Evolutionary conservation across 2,329 filamentous ascomycete genomes (phyloP), one percentile per base, ranked within the genome.

Genomic region (Aspergillus amoenus): DNA sequence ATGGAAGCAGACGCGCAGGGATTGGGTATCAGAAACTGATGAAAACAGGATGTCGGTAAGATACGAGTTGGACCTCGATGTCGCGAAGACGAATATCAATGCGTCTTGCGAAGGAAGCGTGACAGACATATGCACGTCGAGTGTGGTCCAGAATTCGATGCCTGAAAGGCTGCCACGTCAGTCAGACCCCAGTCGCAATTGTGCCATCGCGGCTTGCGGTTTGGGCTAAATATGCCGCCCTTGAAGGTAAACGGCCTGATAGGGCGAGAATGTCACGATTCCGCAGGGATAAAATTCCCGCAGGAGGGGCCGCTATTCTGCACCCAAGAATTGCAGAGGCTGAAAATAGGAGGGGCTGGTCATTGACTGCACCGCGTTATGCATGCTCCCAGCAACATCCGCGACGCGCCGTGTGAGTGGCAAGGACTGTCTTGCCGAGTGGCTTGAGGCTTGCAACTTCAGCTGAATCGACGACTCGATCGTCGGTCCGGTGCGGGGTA

Each of bases 111-210:
- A 52, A 50, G 39, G 40, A 39, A 44, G 45, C 17, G 47, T 60
- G 43, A 61, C 42, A 60, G 48, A 58, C 48, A 56, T 40, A 30
- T 61, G 54, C 58, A 54, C 57, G 34, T 55, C 53, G 24, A 13
- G 22, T 52, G 44, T 52, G 43, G 49, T 39, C 40, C n/a, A 30
- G 17, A 61, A 57, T 66, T 57, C 60, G 32, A 51, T 27, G 50
- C 30, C 34, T 11, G 39, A 59, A 55, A 51, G 60, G 34, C 52
- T 71, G 70, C 70, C 70, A 73, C 70, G 70, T 73, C 70, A 73
- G 68, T 69, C 45, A 53, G 50, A 52, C 52, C 55, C 59, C 42
- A 18, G 62, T 56, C 50, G 44, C 40, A 32, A 45, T 56, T 48
- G 44, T 48, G 47, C 48, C 52, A 57, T 58, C 46, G 46, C 54